Conservation (phyloP, 495 filamentous ascomycete species). For the Hypoxylon intermedium region DNA sequence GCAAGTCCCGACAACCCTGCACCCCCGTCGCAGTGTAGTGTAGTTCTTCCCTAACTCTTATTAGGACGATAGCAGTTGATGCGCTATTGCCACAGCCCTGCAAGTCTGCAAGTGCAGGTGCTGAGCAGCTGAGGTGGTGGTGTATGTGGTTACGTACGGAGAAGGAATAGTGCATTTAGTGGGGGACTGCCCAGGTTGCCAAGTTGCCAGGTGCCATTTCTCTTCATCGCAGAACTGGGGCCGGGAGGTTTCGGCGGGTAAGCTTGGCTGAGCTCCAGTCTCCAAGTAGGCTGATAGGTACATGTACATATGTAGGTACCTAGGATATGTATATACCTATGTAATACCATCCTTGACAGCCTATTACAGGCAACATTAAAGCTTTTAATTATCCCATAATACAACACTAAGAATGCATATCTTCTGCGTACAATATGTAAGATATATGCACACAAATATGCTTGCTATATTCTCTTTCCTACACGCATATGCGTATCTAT, state of each 20-base stretch:
- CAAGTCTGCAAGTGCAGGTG: no score
- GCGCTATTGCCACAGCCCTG: slow-evolving; percentile 36
- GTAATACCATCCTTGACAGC: no score
- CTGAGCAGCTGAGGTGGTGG: slow-evolving; percentile 6
- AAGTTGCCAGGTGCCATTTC: slow-evolving; percentile 13
- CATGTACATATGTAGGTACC: no score
- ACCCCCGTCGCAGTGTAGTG: slow-evolving; percentile 5
- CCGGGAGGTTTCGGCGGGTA: slow-evolving; percentile 32
- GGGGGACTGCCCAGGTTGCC: no score
- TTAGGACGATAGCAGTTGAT: slow-evolving; percentile 29
- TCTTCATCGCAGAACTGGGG: slow-evolving; percentile 19
- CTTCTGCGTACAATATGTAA: no score
- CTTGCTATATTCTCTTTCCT: no score
- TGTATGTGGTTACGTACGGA: slow-evolving; percentile 24
- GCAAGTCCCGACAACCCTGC: slow-evolving; percentile 31
- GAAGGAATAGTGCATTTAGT: slow-evolving; percentile 30
- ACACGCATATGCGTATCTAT: no score
- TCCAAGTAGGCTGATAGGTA: not conserved
- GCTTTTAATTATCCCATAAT: no score
- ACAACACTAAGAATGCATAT: no score
- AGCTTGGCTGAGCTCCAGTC: slow-evolving; percentile 25
- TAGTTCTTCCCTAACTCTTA: slow-evolving; percentile 10
- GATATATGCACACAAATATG: no score
- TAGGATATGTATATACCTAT: no score
- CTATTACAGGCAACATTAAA: no score